phyloP scores from a whole-genome alignment of 805 yeast genomes.

The Lipomyces chichibuensis region DNA sequence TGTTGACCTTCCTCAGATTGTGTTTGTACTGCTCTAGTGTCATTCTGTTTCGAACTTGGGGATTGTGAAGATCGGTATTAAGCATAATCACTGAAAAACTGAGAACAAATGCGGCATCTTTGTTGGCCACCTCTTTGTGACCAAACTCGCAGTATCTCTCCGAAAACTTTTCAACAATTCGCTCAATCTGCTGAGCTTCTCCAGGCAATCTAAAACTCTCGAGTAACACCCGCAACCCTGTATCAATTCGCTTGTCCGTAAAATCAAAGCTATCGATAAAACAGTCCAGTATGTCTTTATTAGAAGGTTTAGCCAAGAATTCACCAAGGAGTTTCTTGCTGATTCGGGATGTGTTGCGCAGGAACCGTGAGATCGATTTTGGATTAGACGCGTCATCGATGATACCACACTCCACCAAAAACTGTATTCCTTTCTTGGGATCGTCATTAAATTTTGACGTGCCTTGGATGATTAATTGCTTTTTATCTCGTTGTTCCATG shows the following conservation, averaged over 20 bases:
- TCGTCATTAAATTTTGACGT: slow-evolving; percentile 75
- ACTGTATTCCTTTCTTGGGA: slow-evolving; percentile 73
- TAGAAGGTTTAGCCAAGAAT: slow-evolving; percentile 74
- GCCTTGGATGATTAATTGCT: slow-evolving; percentile 76
- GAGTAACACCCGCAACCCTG: slow-evolving; percentile 80
- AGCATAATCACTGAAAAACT: slow-evolving; percentile 91
- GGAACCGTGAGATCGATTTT: slow-evolving; percentile 70
- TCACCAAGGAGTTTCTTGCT: slow-evolving; percentile 90
- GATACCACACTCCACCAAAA: slow-evolving; percentile 67
- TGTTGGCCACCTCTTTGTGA: slow-evolving; percentile 64
- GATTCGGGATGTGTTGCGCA: slow-evolving; percentile 77
- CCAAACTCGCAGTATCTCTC: slow-evolving; percentile 74
- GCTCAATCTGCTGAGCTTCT: slow-evolving; percentile 94
- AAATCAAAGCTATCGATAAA: slow-evolving; percentile 78
- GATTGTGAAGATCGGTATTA: slow-evolving; percentile 91
- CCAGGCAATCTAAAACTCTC: slow-evolving; percentile 92
- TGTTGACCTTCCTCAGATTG: slow-evolving; percentile 78
- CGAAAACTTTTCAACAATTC: slow-evolving; percentile 85
- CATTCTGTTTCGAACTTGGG: slow-evolving; percentile 88
- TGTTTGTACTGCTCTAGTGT: slow-evolving; percentile 76
- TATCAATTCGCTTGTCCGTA: slow-evolving; percentile 80
- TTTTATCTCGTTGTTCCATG: slow-evolving; percentile 45
- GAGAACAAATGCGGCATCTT: slow-evolving; percentile 90
- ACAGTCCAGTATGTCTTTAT: slow-evolving; percentile 58
- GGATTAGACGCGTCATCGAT: slow-evolving; percentile 56